A percentile compares a stretch with the other conserved stretches of the same genome.
Evolutionary conservation across 2,329 filamentous ascomycete genomes (phyloP).

Genomic region (Talaromyces pinophilus): DNA sequence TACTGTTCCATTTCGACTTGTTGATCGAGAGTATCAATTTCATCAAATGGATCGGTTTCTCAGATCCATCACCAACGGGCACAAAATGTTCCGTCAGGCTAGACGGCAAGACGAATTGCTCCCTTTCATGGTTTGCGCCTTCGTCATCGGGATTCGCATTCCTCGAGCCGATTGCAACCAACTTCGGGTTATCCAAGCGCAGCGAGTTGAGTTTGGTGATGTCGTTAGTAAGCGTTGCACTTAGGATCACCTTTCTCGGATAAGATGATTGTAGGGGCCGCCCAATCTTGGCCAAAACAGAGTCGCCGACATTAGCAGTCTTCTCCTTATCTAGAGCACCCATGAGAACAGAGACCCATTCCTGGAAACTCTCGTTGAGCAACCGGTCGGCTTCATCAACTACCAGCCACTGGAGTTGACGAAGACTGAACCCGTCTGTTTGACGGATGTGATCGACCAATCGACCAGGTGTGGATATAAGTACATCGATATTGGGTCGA

Average conservation of each 20-base stretch:
- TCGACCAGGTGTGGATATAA: slow-evolving; percentile 88
- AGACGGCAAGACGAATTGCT: slow-evolving; percentile 61
- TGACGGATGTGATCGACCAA: slow-evolving; percentile 86
- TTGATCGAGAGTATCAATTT: slow-evolving; percentile 62
- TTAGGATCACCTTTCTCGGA: slow-evolving; percentile 81
- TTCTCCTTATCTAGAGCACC: slow-evolving; percentile 58
- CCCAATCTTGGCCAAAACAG: slow-evolving; percentile 38
- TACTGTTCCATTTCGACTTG: slow-evolving; percentile 25
- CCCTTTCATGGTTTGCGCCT: slow-evolving; percentile 28
- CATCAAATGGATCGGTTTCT: slow-evolving; percentile 84
- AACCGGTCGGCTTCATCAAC: slow-evolving; percentile 94
- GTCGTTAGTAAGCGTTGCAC: slow-evolving; percentile 89
- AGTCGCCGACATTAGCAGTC: slow-evolving; percentile 46
- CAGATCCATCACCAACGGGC: slow-evolving; percentile 66
- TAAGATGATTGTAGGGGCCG: slow-evolving; percentile 42
- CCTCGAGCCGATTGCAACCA: slow-evolving; percentile 70
- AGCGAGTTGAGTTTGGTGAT: slow-evolving; percentile 75
- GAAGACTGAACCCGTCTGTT: slow-evolving; percentile 78
- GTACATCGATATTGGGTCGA: slow-evolving; percentile 77
- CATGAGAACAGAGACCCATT: slow-evolving; percentile 77
- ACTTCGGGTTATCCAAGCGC: slow-evolving; percentile 69
- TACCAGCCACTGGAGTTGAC: slow-evolving; percentile 80
- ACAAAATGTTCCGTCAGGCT: slow-evolving; percentile 66
- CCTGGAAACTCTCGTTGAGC: slow-evolving; percentile 87
- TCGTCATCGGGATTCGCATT: slow-evolving; percentile 27